phyloP scores from a whole-genome alignment of 2,329 filamentous ascomycete species.

The Pseudogymnoascus sp. region DNA sequence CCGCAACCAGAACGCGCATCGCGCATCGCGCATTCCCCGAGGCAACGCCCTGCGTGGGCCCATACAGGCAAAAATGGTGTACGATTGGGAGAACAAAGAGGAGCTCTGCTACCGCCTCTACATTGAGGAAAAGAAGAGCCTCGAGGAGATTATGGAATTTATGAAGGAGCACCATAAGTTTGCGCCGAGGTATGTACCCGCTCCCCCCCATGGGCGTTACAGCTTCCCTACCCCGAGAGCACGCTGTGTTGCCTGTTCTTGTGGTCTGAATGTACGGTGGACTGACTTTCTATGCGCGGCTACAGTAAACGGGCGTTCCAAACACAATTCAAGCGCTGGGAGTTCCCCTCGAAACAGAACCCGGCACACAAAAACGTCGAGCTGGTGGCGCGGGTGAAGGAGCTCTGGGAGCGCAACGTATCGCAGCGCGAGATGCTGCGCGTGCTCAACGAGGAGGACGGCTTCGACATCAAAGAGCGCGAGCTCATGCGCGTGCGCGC shows the following conservation, averaged over 20 bases:
- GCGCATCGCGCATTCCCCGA: constrained; percentile 2
- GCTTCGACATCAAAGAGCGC: constrained; percentile 62
- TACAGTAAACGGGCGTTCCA: constrained; percentile 67
- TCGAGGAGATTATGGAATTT: constrained; percentile 68
- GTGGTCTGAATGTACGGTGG: constrained; percentile 15
- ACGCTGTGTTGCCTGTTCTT: constrained; percentile 4
- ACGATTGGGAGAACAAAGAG: constrained; percentile 61
- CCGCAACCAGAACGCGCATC: constrained; percentile 1
- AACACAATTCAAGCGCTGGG: constrained; percentile 69
- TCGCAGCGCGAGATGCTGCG: constrained; percentile 66
- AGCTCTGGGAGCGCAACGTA: constrained; percentile 71
- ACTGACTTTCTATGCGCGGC: constrained; percentile 7
- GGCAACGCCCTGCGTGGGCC: background rate
- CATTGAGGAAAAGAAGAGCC: constrained; percentile 63
- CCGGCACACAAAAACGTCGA: constrained; percentile 61
- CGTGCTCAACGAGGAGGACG: constrained; percentile 59
- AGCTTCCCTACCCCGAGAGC: constrained; percentile 9
- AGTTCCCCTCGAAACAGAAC: constrained; percentile 67
- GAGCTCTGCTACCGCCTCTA: constrained; percentile 63
- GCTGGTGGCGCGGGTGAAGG: constrained; percentile 60
- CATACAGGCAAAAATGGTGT: constrained; percentile 33
- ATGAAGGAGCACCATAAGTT: constrained; percentile 60
- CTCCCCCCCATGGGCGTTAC: background rate
- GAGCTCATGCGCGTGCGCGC: constrained; percentile 63
- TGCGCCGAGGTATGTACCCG: constrained; percentile 53